These are phyloP conservation scores for Aureobasidium sp. DNA, from an alignment of 2,329 filamentous ascomycete species.

Conservation along the genomic window DNA sequence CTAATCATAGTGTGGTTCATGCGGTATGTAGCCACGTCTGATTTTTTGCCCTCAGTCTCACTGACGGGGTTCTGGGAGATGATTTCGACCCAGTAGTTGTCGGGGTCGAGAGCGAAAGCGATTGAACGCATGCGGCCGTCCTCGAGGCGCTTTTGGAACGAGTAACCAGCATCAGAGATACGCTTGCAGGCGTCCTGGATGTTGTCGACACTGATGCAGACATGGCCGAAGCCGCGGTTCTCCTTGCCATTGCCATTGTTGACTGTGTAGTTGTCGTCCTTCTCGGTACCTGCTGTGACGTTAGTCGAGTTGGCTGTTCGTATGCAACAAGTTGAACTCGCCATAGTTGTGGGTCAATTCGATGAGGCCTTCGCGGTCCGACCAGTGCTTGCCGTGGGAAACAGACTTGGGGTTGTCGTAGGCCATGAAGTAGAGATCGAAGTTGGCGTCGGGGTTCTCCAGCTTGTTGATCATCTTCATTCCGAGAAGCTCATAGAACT, in stretches of 20 bases:
- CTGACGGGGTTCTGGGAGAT: slow-evolving; percentile 64
- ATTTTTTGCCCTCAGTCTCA: slow-evolving; percentile 63
- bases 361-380: slow-evolving; percentile 67
- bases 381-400: slow-evolving; percentile 66
- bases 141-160: slow-evolving; percentile 87
- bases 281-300: slow-evolving; percentile 51
- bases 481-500: slow-evolving; percentile 90
- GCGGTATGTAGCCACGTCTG: slow-evolving; percentile 66
- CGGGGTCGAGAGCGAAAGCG: slow-evolving; percentile 65
- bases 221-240: slow-evolving; percentile 71
- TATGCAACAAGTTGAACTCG: too few relatives aligned
- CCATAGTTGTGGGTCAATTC: slow-evolving; percentile 82
- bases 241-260: slow-evolving; percentile 90
- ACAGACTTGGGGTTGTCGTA: slow-evolving; percentile 69
- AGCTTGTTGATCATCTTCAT: slow-evolving; percentile 76
- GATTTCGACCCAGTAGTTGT: slow-evolving; percentile 59
- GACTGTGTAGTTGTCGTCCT: slow-evolving; percentile 68
- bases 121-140: slow-evolving; percentile 84
- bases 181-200: slow-evolving; percentile 84
- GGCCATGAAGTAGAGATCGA: slow-evolving; percentile 90
- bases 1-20: slow-evolving; percentile 71
- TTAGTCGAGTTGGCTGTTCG: background rate
- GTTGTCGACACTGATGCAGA: slow-evolving; percentile 59
- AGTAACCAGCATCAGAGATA: slow-evolving; percentile 81
- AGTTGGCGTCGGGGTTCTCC: slow-evolving; percentile 76